Base-by-base conservation (phyloP, 345 rosid genomes). In the Ceriops tagal region DNA sequence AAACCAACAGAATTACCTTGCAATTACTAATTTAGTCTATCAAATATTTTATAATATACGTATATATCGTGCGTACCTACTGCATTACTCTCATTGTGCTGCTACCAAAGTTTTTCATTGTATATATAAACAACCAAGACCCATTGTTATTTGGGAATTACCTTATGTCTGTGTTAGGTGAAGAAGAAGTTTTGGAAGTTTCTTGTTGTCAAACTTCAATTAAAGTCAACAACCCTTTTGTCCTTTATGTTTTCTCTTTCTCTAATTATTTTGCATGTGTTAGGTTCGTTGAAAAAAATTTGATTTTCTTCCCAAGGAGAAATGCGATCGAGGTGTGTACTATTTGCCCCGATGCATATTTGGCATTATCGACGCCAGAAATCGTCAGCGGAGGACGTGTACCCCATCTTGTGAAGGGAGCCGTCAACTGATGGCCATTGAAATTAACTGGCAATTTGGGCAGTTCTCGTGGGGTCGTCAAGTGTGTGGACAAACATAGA, bases 111-210 rank as follows among this genome's bases (percentile, higher is more conserved):
- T 34, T 34, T 7, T 34, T 8, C 10, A 6, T 34, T 34, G 3
- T 9, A 7, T 3, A 16, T 43, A 43, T 18, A 13, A 43, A 43
- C 18, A 43, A 43, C 49, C 16, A 22, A 15, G 18, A 6, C 9
- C 10, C 1, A 22, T 1, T 39, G 58, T n/a, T 55, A 5, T 61
- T 73, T 55, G 71, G 62, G 53, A 28, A 26, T 52, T 61, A 56
- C 8, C 55, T 51, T 19, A 8, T 66, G 66, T 66, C 76, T 19
- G 5, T 30, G 20, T 55, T 51, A 13, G 16, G 71, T 20, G 59
- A 72, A 58, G 66, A 65, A 34, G 71, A 53, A 21, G 9, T 60
- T 21, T 67, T 67, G 77, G 72, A 73, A 53, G 43, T 61, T 61
- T 62, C 62, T 60, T 31, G 27, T 16, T 53, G 67, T 61, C 22